Percentiles rank a stretch among this genome's conserved stretches.
Conservation (phyloP, 2,329 filamentous ascomycete species). For the Fusarium citri region DNA sequence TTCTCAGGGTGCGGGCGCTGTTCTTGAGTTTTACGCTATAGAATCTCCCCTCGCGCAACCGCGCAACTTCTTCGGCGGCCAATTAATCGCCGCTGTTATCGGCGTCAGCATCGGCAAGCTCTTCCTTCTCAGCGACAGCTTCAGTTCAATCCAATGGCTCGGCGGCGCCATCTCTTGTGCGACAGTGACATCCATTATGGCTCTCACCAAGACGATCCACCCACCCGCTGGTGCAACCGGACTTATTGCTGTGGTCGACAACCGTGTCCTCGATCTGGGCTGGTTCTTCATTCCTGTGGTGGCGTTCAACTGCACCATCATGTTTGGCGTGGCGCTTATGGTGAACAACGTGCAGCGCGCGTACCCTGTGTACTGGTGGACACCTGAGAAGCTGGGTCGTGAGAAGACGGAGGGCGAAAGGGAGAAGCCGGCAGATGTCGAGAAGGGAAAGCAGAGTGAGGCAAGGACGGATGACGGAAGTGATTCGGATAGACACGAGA, state of each 20-base stretch:
- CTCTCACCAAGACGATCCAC: conserved; percentile 76
- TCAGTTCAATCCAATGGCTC: conserved; percentile 69
- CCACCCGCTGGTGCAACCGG: conserved; percentile 82
- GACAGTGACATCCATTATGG: conserved; percentile 72
- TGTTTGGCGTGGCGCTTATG: conserved; percentile 71
- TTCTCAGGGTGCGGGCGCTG: conserved; percentile 75
- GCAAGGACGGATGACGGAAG: conserved; percentile 26
- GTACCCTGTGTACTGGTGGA: conserved; percentile 80
- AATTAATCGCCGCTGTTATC: conserved; percentile 70
- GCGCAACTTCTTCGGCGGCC: conserved; percentile 75
- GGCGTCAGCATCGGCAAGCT: conserved; percentile 74
- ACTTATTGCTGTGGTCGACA: conserved; percentile 72
- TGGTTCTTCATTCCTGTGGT: conserved; percentile 76
- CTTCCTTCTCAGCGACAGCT: conserved; percentile 64
- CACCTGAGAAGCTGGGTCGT: conserved; percentile 52
- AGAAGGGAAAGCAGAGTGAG: conserved; percentile 32
- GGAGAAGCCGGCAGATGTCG: conserved; percentile 16
- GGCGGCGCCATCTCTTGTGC: conserved; percentile 75
- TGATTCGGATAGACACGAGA: conserved; percentile 29
- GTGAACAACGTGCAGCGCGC: conserved; percentile 76
- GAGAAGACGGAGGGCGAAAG: conserved; percentile 2
- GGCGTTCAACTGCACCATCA: conserved; percentile 68
- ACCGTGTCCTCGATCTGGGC: conserved; percentile 66
- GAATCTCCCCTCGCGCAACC: conserved; percentile 80
- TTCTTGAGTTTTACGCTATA: conserved; percentile 79